Conservation (phyloP, 2,329 filamentous ascomycete genomes). For the Leptographium wingfieldii region DNA sequence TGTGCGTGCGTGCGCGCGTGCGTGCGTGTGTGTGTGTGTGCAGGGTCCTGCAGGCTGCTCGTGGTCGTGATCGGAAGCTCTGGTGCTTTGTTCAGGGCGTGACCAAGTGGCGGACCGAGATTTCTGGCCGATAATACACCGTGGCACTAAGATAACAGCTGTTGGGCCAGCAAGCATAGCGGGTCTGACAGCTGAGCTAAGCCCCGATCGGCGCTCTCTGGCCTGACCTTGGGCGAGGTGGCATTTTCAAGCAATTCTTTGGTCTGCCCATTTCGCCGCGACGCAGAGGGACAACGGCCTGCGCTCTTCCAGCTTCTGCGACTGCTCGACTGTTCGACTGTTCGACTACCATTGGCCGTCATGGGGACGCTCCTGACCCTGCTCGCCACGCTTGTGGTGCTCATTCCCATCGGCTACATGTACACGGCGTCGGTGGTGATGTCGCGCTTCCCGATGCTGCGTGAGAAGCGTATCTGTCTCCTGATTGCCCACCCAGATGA, state of each 20-base stretch:
- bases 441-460: slow-evolving; percentile 50
- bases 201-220: neutral
- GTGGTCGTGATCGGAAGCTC: neutral
- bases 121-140: neutral
- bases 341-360: too few relatives aligned
- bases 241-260: slow-evolving; percentile 6
- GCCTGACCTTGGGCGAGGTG: slow-evolving; percentile 4
- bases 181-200: neutral
- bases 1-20: neutral
- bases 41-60: neutral
- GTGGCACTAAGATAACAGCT: neutral
- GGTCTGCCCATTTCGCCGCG: neutral
- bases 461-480: slow-evolving; percentile 77
- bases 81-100: neutral
- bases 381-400: slow-evolving; percentile 25
- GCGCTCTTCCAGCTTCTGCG: neutral
- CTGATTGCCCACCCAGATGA: slow-evolving; percentile 96
- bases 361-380: slow-evolving; percentile 5
- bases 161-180: neutral
- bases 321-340: too few relatives aligned
- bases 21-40: neutral
- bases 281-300: too few relatives aligned
- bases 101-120: neutral
- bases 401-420: slow-evolving; percentile 37
- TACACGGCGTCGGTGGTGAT: slow-evolving; percentile 35